Evolutionary conservation across 1,284 basidiomycete genomes (phyloP), one percentile per base, ranked within the genome.

Genomic region (Sanguinoderma infundibulare): DNA sequence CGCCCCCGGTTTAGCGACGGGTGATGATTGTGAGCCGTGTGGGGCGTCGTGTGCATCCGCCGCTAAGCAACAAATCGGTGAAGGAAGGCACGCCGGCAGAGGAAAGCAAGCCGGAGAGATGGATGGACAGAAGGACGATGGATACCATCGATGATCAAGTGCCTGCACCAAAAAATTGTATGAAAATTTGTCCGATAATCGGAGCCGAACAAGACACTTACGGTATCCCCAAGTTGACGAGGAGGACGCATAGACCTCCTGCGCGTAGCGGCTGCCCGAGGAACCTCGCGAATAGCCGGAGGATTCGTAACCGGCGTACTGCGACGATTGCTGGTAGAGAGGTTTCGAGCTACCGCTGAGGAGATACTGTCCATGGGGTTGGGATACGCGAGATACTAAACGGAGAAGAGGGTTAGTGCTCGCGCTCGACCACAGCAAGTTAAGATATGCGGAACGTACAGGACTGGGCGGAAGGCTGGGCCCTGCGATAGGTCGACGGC

Each of bases 341-440:
- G 60, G 24, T 53, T 59, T 63, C 15, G 57, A 38, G 47, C 52
- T 46, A 8, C 53, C 55, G 17, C 57, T 55, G n/a, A 63, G 34
- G 15, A 62, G 1, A 50, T 62, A 66, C 36, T 55, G 57, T 17
- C 58, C 47, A 10, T 59, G 58, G 28, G 65, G 10, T 46, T 66
- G 65, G 1, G 65, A 66, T 8, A 66, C 65, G 28, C 65, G 65
- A 9, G 65, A 66, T 50, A 66, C 65, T 66, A 42, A 22, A 14
- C n/a, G n/a, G n/a, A n/a, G n/a, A 17, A 8, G 12, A 30, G 20
- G 34, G 50, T 35, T 12, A 52, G 26, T 38, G 15, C 39, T 44
- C 10, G 28, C 38, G 12, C 36, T 12, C 26, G 17, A n/a, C 2
- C 35, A 30, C 3, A 44, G 30, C 22, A 47, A 47, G 30, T 5